Percentiles rank a stretch among this genome's conserved stretches.
phyloP scores from a whole-genome alignment of 1,139 yeast species.

The Taphrina communis region DNA sequence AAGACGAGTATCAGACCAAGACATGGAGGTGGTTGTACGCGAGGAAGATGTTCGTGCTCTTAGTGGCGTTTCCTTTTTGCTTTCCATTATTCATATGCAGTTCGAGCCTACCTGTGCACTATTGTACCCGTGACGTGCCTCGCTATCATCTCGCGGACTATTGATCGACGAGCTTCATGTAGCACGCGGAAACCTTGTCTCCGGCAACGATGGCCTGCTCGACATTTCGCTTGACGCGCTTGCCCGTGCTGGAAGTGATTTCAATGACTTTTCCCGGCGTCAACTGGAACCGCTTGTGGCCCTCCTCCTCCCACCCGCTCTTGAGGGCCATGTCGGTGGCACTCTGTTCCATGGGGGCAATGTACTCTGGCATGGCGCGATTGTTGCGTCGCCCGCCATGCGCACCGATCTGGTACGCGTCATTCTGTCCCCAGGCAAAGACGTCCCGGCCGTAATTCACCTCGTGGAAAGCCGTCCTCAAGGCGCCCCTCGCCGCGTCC shows the following conservation, averaged over 20 bases:
- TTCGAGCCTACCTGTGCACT: no score
- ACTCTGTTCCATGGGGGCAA: slow-evolving; percentile 28
- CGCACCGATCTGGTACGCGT: slow-evolving; percentile 80
- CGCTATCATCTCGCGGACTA: no score
- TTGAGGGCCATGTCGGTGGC: slow-evolving; percentile 34
- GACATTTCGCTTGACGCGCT: slow-evolving; percentile 34
- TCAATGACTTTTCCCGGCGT: slow-evolving; percentile 36
- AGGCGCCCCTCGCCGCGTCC: slow-evolving; percentile 33
- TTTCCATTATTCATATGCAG: slow-evolving; percentile 8
- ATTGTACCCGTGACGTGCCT: no score
- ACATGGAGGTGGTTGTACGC: not conserved
- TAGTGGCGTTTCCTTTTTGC: not conserved
- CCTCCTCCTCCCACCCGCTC: slow-evolving; percentile 41
- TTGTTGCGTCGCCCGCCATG: slow-evolving; percentile 65
- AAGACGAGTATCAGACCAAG: no score
- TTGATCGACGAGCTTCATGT: slow-evolving; percentile 29
- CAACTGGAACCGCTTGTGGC: slow-evolving; percentile 40
- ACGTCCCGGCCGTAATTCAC: slow-evolving; percentile 57
- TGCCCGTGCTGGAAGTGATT: slow-evolving; percentile 23
- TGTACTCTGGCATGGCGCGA: slow-evolving; percentile 46
- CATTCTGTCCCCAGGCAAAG: slow-evolving; percentile 82
- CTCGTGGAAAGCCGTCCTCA: slow-evolving; percentile 34
- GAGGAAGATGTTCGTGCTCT: not conserved
- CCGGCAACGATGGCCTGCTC: slow-evolving; percentile 41
- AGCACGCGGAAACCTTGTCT: slow-evolving; percentile 33